phyloP scores from a whole-genome alignment of 192 early-diverging fungal genomes.

The Thamnidium elegans region DNA sequence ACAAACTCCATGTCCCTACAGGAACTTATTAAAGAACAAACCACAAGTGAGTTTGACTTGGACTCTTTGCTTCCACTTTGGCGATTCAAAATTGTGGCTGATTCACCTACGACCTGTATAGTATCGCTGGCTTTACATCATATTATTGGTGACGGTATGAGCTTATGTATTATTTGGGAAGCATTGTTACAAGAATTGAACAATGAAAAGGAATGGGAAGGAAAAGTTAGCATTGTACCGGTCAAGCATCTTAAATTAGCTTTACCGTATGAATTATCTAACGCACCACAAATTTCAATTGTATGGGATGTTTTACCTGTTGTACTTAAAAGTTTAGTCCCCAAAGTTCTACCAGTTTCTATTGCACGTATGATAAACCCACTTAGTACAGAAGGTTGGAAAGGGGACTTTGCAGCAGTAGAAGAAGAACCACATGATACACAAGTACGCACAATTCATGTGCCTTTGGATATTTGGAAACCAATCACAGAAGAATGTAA shows the following conservation, averaged over 20 bases:
- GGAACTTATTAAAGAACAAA: slow-evolving; percentile 13
- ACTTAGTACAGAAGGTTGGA: slow-evolving; percentile 3
- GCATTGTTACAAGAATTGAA: slow-evolving; percentile 18
- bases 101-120: not conserved
- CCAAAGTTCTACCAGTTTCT: slow-evolving; percentile 4
- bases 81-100: slow-evolving; percentile 10
- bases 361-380: not conserved
- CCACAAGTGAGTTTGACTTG: slow-evolving; percentile 15
- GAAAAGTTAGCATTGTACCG: slow-evolving; percentile 1
- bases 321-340: slow-evolving; percentile 10
- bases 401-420: slow-evolving; percentile 19
- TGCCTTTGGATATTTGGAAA: not conserved
- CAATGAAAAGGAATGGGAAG: not conserved
- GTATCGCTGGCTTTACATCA: slow-evolving; percentile 22
- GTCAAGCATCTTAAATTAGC: not conserved
- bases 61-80: slow-evolving; percentile 22
- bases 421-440: slow-evolving; percentile 13
- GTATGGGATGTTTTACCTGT: slow-evolving; percentile 12
- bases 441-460: not conserved
- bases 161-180: slow-evolving; percentile 25
- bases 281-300: slow-evolving; percentile 4
- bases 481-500: slow-evolving; percentile 6
- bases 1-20: not conserved
- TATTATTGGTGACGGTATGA: slow-evolving; percentile 30
- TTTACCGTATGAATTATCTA: slow-evolving; percentile 13